Evolutionary conservation across 139 green algal species (phyloP).

Genomic region (Chara braunii): DNA sequence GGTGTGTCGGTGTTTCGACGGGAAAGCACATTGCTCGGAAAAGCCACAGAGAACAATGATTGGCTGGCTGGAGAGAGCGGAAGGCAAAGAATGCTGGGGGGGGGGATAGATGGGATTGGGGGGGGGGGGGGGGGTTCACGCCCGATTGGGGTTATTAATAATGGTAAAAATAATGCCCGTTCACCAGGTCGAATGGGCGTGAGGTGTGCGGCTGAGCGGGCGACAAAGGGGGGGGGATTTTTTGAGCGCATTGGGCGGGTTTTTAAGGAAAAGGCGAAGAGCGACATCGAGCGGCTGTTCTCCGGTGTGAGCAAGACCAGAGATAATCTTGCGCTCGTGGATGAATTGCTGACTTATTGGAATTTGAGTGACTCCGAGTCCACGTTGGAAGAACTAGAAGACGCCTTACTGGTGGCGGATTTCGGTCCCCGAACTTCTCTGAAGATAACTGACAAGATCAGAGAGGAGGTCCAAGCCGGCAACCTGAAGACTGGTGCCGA

Average conservation of each 20-base stretch:
- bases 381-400: slow-evolving; percentile 88
- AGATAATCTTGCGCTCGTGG: slow-evolving; percentile 80
- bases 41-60: too few species aligned
- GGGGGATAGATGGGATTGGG: too few species aligned
- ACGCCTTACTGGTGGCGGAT: slow-evolving; percentile 47
- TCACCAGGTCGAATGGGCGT: too few species aligned
- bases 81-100: too few species aligned
- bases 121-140: too few species aligned
- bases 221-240: slow-evolving; percentile 13
- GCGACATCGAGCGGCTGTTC: slow-evolving; percentile 77
- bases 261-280: slow-evolving; percentile 81
- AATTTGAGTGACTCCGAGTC: slow-evolving; percentile 82
- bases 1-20: too few species aligned
- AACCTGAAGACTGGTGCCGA: slow-evolving; percentile 62
- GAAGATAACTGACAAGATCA: slow-evolving; percentile 30
- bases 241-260: slow-evolving; percentile 46
- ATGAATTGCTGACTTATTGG: slow-evolving; percentile 90
- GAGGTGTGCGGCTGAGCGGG: too few species aligned
- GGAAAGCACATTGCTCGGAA: too few species aligned
- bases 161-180: too few species aligned
- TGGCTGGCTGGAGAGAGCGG: too few species aligned
- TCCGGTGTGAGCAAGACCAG: slow-evolving; percentile 84
- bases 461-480: slow-evolving; percentile 15
- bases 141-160: too few species aligned
- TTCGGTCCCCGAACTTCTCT: slow-evolving; percentile 34